Evolutionary conservation across 1,284 basidiomycete species (phyloP).

Genomic region (Heterobasidion occidentale): DNA sequence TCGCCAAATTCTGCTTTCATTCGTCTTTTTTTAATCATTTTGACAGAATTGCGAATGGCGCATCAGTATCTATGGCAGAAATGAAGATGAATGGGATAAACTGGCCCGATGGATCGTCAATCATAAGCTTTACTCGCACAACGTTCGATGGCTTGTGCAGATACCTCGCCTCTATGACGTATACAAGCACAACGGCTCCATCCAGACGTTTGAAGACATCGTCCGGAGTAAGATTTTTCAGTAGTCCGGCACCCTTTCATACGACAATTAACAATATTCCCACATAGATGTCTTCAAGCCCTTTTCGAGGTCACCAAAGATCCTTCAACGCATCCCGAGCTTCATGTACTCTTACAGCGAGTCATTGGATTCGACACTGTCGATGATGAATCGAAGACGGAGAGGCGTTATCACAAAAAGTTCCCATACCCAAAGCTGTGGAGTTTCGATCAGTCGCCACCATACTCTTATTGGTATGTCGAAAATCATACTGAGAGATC

Average conservation of each 20-base stretch:
- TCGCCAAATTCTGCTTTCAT: neutral
- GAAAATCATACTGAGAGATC: neutral
- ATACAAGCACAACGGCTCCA: conserved; percentile 85
- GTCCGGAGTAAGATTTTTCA: conserved; percentile 64
- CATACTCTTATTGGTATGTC: conserved; percentile 87
- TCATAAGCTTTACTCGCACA: conserved; percentile 92
- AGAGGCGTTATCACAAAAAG: conserved; percentile 89
- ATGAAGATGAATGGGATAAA: conserved; percentile 91
- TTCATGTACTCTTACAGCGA: conserved; percentile 93
- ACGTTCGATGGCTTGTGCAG: conserved; percentile 97
- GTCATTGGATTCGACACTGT: conserved; percentile 97
- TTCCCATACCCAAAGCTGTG: conserved; percentile 92
- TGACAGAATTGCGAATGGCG: conserved; percentile 89
- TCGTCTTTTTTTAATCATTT: neutral
- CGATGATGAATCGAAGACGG: conserved; percentile 95
- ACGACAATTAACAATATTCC: neutral
- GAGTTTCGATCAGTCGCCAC: conserved; percentile 86
- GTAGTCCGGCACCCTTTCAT: neutral
- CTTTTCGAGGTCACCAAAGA: conserved; percentile 96
- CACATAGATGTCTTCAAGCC: conserved; percentile 83
- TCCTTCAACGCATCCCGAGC: conserved; percentile 84
- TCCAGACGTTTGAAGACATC: conserved; percentile 89
- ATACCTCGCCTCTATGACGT: conserved; percentile 94
- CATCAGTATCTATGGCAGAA: conserved; percentile 89
- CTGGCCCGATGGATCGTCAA: conserved; percentile 95